Evolutionary conservation across 148 eudicot genomes (phyloP), one percentile per base, ranked within the genome.

Genomic region (Diospyros kaki): DNA sequence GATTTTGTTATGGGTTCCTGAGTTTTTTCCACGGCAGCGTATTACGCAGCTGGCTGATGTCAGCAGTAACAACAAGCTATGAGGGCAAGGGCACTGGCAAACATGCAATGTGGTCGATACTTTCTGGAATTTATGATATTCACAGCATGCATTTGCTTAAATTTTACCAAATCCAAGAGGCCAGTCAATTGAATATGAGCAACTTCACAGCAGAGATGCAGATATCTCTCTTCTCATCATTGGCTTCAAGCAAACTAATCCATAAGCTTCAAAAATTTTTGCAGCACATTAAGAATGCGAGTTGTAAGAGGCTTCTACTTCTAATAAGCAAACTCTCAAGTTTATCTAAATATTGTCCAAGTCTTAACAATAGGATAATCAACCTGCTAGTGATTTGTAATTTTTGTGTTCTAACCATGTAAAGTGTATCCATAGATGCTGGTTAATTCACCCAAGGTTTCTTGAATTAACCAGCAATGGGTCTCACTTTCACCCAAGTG

Each of bases 71-170:
- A 72, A 51, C 66, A 77, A 65, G 76, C 89, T 78, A 77, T 79
- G 28, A 86, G 92, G 83, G 98, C 98, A 9, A 75, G 79, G 72
- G 93, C 95, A 0, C 70, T 89, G 81, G 98, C 96, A 38, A 94
- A 92, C 78, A 76, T 92, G 87, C 97, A 92, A 64, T 90, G 92
- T 45, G 87, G 98, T 79, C 92, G 96, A 86, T 87, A 76, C 82
- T 94, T n/a, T 84, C 95, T 1, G 93, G 84, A 15, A 87, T 91
- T 28, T 53, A 70, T 87, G 85, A 69, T 89, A 58, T 69, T 89
- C 45, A 75, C 82, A 28, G 82, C 86, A 12, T 61, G 78, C 39
- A 53, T 77, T 54, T 89, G 86, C 72, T 42, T 87, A 64, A 68
- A 62, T 55, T 72, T 82, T 48, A 79, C 84, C 39, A 85, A 12